phyloP scores from a whole-genome alignment of 2,329 filamentous ascomycete genomes.

The Uncinocarpus reesii region DNA sequence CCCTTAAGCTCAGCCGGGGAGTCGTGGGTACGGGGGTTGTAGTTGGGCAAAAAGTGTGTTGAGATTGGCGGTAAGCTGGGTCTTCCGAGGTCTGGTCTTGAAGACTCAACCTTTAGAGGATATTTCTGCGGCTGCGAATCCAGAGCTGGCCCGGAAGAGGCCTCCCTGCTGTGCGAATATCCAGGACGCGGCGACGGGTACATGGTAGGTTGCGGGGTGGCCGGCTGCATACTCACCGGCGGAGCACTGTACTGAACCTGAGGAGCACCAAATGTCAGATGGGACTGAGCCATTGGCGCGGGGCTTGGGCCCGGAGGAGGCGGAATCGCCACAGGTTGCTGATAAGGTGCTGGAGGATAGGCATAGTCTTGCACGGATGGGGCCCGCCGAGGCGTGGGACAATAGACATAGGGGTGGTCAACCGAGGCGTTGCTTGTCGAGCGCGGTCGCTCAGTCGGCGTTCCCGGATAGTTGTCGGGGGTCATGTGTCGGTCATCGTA shows the following conservation, averaged over 20 bases:
- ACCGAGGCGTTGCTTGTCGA: slow-evolving; percentile 52
- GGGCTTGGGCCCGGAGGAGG: slow-evolving; percentile 30
- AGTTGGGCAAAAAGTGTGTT: slow-evolving; percentile 21
- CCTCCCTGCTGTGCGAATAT: slow-evolving; percentile 28
- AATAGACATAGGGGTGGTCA: slow-evolving; percentile 37
- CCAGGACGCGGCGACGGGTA: slow-evolving; percentile 30
- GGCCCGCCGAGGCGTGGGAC: slow-evolving; percentile 36
- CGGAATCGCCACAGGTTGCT: slow-evolving; percentile 31
- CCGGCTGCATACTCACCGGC: slow-evolving; percentile 26
- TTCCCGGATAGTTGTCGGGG: slow-evolving; percentile 40
- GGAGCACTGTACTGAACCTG: slow-evolving; percentile 36
- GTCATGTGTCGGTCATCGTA: slow-evolving; percentile 47
- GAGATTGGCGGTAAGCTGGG: slow-evolving; percentile 21
- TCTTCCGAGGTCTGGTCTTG: slow-evolving; percentile 24
- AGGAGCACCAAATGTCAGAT: slow-evolving; percentile 35
- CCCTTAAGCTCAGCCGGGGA: slow-evolving; percentile 32
- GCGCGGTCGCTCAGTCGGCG: slow-evolving; percentile 44
- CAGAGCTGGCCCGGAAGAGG: slow-evolving; percentile 27
- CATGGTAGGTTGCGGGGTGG: slow-evolving; percentile 30
- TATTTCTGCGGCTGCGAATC: slow-evolving; percentile 22
- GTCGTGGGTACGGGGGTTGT: slow-evolving; percentile 25
- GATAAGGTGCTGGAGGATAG: slow-evolving; percentile 27
- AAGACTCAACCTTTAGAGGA: slow-evolving; percentile 15
- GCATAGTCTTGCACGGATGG: slow-evolving; percentile 42
- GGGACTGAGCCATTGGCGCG: slow-evolving; percentile 29